These are phyloP conservation scores for Oryza longistaminata DNA, from an alignment of 176 grass and related monocot genomes.

Conservation along the genomic window DNA sequence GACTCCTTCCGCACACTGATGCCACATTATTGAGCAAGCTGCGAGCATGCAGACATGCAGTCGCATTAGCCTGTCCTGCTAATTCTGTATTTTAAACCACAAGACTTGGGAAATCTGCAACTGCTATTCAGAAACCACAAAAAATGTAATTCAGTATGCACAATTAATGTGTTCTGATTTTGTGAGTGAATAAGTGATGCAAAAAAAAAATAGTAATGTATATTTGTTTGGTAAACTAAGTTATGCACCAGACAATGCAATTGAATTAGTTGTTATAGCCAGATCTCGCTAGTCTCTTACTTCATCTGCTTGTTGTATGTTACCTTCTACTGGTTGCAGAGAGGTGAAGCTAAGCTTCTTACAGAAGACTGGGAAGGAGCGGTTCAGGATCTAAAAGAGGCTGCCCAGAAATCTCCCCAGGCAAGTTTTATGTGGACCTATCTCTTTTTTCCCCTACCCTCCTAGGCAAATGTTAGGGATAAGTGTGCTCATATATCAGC, in stretches of 20 bases:
- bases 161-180: neutral
- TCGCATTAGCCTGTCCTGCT: neutral
- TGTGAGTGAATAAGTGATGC: neutral
- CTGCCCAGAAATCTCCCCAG: conserved; percentile 92
- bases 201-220: neutral
- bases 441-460: neutral
- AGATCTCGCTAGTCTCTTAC: neutral
- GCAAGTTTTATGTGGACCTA: conserved; percentile 27
- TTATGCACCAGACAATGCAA: neutral
- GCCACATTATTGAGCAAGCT: neutral
- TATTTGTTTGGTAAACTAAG: neutral
- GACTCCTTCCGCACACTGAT: neutral
- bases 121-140: neutral
- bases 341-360: conserved; percentile 96
- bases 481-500: neutral
- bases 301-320: conserved; percentile 24
- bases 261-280: neutral
- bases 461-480: neutral
- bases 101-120: neutral
- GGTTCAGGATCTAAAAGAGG: conserved; percentile 84
- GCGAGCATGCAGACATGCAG: neutral
- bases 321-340: conserved; percentile 48
- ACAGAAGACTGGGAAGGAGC: conserved; percentile 94
- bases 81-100: neutral
- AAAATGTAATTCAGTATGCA: neutral